Percentiles rank a stretch among this genome's conserved stretches.
Conservation (phyloP, 495 filamentous ascomycete genomes). For the Neurospora tetraspora region DNA sequence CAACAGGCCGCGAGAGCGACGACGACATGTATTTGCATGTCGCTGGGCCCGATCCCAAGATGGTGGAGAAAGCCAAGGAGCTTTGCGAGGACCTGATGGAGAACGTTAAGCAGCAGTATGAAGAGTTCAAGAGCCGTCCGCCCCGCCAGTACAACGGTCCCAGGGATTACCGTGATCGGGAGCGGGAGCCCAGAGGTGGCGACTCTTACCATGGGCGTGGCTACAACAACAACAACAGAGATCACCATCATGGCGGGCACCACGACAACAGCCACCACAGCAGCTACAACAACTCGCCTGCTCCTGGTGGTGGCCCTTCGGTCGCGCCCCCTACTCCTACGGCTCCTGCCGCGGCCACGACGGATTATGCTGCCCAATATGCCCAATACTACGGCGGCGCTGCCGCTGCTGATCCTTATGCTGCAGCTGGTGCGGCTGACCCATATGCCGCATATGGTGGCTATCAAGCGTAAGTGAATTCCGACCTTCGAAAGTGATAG, state of each 20-base stretch:
- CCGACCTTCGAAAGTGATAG: not conserved
- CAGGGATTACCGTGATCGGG: slow-evolving; percentile 20
- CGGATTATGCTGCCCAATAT: slow-evolving; percentile 67
- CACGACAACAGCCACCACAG: slow-evolving; percentile 15
- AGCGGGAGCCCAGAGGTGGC: slow-evolving; percentile 20
- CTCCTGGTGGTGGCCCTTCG: slow-evolving; percentile 25
- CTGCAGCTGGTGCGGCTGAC: slow-evolving; percentile 32
- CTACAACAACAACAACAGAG: slow-evolving; percentile 27
- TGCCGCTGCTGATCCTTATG: not conserved
- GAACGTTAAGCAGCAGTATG: slow-evolving; percentile 78
- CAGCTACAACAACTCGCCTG: slow-evolving; percentile 27
- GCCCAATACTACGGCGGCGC: slow-evolving; percentile 66
- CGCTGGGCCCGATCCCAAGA: slow-evolving; percentile 74
- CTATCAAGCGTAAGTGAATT: slow-evolving; percentile 45
- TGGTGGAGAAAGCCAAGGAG: slow-evolving; percentile 79
- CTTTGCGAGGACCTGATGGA: slow-evolving; percentile 77
- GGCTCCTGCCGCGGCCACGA: slow-evolving; percentile 21
- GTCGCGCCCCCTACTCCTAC: slow-evolving; percentile 26
- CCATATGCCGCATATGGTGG: slow-evolving; percentile 92
- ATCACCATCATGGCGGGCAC: slow-evolving; percentile 31
- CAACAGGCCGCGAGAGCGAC: slow-evolving; percentile 77
- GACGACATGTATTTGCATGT: slow-evolving; percentile 95
- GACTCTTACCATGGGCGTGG: slow-evolving; percentile 26
- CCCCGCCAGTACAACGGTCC: slow-evolving; percentile 53
- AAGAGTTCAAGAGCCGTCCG: slow-evolving; percentile 78